Evolutionary conservation across 176 grass and related monocot species (phyloP).

Genomic region (Melocanna baccifera): DNA sequence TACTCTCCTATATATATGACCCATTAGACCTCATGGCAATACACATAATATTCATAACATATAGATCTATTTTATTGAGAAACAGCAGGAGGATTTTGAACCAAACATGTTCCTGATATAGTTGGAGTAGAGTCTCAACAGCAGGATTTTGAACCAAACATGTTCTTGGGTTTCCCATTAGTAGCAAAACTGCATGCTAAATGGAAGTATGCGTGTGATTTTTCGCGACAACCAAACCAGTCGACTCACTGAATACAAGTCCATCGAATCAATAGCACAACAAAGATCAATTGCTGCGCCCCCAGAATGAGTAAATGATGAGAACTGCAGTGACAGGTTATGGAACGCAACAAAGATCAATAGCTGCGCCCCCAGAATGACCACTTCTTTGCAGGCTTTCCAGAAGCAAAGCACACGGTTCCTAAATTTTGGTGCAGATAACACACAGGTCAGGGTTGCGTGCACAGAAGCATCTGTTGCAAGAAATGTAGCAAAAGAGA

Average conservation of each 20-base stretch:
- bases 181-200: neutral
- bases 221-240: neutral
- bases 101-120: neutral
- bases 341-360: neutral
- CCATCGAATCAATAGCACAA: neutral
- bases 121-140: neutral
- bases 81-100: slow-evolving; percentile 16
- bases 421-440: slow-evolving; percentile 38
- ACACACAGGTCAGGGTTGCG: neutral
- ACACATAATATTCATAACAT: too few species aligned
- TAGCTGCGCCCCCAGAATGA: slow-evolving; percentile 91
- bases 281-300: too few species aligned
- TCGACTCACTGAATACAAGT: neutral
- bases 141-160: slow-evolving; percentile 1
- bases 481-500: neutral
- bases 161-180: neutral
- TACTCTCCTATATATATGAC: too few species aligned
- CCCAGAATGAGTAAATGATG: neutral
- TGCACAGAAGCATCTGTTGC: neutral
- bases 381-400: slow-evolving; percentile 86
- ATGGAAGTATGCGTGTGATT: neutral
- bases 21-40: too few species aligned
- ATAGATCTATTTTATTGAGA: too few species aligned
- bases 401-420: slow-evolving; percentile 86
- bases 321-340: neutral